Evolutionary conservation across 2,329 filamentous ascomycete genomes (phyloP), one percentile per base, ranked within the genome.

Genomic region (Fusarium haematococcum): DNA sequence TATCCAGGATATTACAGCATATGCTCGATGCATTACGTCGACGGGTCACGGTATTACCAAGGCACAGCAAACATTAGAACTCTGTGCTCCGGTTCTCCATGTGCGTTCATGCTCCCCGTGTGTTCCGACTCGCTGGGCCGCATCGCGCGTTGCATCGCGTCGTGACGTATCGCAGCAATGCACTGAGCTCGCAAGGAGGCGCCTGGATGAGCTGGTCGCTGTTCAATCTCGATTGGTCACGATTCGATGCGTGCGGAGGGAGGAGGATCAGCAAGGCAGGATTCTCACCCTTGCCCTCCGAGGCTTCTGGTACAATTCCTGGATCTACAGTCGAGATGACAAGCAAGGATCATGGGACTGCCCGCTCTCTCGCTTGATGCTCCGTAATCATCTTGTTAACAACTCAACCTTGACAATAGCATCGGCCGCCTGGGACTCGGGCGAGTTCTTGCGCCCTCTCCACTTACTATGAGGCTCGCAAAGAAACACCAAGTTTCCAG

Each of bases 291-390:
- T 73, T 74, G 72, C 43, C 48, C 56, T 60, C 69, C 54, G 65
- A 69, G 61, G 71, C 69, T 74, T 74, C 72, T 74, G 65, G 68
- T 66, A 67, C 30, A 69, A 69, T 67, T 73, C 52, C 45, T 65
- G 65, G 71, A 75, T 74, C 68, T 68, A 66, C 68, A 74, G 74
- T 75, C 69, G 72, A 74, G 72, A 74, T 74, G 72, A 75, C 61
- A 61, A 27, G 59, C 71, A 75, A 58, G 71, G 72, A 70, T 74
- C 60, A 54, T 75, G 71, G 71, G 66, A 75, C 68, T 68, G 61
- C 52, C 71, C 54, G 61, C 68, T 73, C 67, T 48, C 67, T 70
- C 70, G 67, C 62, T 74, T 66, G 32, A 23, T 64, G 45, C 71
- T 72, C 71, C 71, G 45, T 72, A 65, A 48, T 73, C 65, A 73